Percentiles rank a stretch among this genome's conserved stretches.
These are phyloP conservation scores for Yueomyces sp. DNA, from an alignment of 1,139 yeast species.

Conservation along the genomic window DNA sequence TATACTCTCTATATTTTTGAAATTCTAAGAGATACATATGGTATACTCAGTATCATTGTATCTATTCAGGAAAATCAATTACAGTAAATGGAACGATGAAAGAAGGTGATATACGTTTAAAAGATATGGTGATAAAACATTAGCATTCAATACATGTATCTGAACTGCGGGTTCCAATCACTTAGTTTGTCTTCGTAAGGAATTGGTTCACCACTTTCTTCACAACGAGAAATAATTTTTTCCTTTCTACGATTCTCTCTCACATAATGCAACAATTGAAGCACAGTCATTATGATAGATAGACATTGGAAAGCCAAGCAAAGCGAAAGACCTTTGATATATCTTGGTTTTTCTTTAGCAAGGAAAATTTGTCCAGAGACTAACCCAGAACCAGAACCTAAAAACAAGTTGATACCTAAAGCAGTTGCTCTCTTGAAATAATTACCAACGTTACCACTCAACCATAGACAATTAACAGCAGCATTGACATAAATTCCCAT, in stretches of 20 bases:
- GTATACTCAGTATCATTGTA: no score
- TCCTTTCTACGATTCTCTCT: conserved; percentile 34
- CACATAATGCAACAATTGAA: conserved; percentile 32
- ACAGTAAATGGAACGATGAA: no score
- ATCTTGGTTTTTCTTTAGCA: conserved; percentile 24
- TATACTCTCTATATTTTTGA: no score
- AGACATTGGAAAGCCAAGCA: conserved; percentile 41
- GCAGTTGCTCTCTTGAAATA: conserved; percentile 35
- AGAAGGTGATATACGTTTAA: no score
- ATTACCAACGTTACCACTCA: conserved; percentile 33
- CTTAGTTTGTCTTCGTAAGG: conserved; percentile 39
- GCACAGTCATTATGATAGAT: conserved; percentile 33
- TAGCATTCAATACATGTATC: conserved; percentile 28
- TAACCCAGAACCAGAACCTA: conserved; percentile 36
- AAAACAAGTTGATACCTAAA: conserved; percentile 31
- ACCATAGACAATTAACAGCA: conserved; percentile 35
- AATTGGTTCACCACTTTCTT: conserved; percentile 30
- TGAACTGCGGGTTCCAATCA: conserved; percentile 53
- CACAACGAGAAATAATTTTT: conserved; percentile 17
- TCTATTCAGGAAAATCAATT: no score
- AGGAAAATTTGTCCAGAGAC: conserved; percentile 33
- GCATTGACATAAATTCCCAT: conserved; percentile 31
- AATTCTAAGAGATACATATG: no score
- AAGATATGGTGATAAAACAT: no score
- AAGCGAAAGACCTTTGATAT: conserved; percentile 30